Percentiles rank a stretch among this genome's conserved stretches.
phyloP scores from a whole-genome alignment of 257 asterid species.

The Linaria vulgaris region DNA sequence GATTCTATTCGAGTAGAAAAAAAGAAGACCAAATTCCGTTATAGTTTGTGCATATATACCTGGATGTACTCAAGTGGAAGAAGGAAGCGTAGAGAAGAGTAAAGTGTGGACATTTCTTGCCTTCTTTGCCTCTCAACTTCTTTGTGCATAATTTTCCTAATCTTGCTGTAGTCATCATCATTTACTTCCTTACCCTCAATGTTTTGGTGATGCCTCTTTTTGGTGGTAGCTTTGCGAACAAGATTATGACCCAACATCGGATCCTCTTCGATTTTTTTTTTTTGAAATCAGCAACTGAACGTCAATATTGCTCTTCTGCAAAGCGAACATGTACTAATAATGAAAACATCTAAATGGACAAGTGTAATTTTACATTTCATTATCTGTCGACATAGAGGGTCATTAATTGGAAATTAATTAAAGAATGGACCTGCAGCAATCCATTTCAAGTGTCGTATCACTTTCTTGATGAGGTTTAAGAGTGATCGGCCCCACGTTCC shows the following conservation, averaged over 20 bases:
- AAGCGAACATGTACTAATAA: slow-evolving; percentile 3
- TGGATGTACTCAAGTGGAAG: slow-evolving; percentile 54
- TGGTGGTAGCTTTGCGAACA: neutral
- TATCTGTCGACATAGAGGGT: no score
- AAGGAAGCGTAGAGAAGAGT: slow-evolving; percentile 43
- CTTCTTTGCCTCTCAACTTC: slow-evolving; percentile 61
- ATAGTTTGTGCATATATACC: slow-evolving; percentile 35
- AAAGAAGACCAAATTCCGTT: no score
- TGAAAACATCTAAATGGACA: no score
- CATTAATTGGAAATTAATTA: neutral
- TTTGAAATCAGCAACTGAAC: slow-evolving; percentile 8
- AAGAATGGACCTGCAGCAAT: no score
- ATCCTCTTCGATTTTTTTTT: no score
- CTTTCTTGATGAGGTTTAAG: no score
- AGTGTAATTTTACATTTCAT: no score
- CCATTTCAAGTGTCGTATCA: no score
- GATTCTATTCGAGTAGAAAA: no score
- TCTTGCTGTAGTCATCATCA: slow-evolving; percentile 11
- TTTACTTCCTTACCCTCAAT: slow-evolving; percentile 13
- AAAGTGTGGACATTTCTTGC: slow-evolving; percentile 60
- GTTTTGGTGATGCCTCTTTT: slow-evolving; percentile 21
- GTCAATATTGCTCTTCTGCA: neutral
- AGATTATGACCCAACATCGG: neutral
- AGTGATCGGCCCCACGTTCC: no score
- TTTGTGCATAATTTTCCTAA: slow-evolving; percentile 45